phyloP scores from a whole-genome alignment of 192 early-diverging fungal species.

The Entomortierella parvispora region DNA sequence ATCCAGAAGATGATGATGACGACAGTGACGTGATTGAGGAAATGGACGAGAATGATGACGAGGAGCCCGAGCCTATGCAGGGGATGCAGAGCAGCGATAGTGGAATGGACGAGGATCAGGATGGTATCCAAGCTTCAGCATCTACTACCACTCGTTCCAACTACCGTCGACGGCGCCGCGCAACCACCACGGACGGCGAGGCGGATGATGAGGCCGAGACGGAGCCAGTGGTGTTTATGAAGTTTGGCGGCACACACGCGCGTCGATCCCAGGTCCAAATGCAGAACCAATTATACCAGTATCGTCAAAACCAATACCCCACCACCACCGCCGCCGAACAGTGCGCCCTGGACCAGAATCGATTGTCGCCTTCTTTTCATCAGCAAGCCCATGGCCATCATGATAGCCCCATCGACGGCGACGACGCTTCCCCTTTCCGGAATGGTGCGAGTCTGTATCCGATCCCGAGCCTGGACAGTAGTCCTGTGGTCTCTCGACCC shows the following conservation, averaged over 20 bases:
- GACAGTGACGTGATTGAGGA: not conserved
- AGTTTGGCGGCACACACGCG: constrained; percentile 11
- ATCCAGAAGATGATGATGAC: not conserved
- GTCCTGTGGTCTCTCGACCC: too few relatives aligned
- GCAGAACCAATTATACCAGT: not conserved
- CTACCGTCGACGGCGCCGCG: not conserved
- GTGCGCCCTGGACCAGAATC: too few relatives aligned
- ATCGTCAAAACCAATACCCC: not conserved
- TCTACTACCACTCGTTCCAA: too few relatives aligned
- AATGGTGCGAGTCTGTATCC: too few relatives aligned
- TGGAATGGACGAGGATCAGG: not conserved
- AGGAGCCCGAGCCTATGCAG: not conserved
- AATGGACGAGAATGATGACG: constrained; percentile 8
- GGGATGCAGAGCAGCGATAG: not conserved
- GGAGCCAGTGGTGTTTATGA: constrained; percentile 11
- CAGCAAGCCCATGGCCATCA: too few relatives aligned
- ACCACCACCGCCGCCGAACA: too few relatives aligned
- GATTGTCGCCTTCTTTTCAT: too few relatives aligned
- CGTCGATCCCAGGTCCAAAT: not conserved
- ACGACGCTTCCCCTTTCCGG: too few relatives aligned
- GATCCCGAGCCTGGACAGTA: too few relatives aligned
- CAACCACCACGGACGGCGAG: constrained; percentile 11
- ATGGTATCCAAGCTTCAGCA: not conserved
- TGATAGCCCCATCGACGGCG: too few relatives aligned
- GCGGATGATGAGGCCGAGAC: constrained; percentile 24